These are phyloP conservation scores for Physaria fendleri DNA, from an alignment of 345 rosid species.

Conservation along the genomic window DNA sequence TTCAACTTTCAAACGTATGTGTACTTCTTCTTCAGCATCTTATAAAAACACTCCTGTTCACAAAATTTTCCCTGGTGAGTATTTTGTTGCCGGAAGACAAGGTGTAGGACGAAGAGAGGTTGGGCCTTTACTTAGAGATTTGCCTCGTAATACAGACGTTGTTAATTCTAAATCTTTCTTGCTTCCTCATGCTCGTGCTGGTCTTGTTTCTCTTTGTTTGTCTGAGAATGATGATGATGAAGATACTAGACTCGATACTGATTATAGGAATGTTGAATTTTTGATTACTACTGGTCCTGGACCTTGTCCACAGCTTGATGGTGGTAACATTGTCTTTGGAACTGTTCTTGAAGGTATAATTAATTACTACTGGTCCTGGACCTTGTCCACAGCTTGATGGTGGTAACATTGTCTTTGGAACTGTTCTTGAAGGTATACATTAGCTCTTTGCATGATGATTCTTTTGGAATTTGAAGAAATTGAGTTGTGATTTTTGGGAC, in stretches of 20 bases:
- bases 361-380: conserved; percentile 87
- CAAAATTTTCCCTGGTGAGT: conserved; percentile 74
- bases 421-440: conserved; percentile 65
- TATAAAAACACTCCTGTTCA: conserved; percentile 76
- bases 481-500: background rate
- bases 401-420: conserved; percentile 84
- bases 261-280: conserved; percentile 81
- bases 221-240: conserved; percentile 91
- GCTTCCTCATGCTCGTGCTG: conserved; percentile 53
- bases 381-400: conserved; percentile 74
- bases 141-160: conserved; percentile 61
- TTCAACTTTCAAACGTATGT: conserved; percentile 77
- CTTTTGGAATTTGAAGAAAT: background rate
- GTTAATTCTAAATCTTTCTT: conserved; percentile 61
- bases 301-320: conserved; percentile 73
- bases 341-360: no score
- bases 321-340: conserved; percentile 83
- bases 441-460: background rate
- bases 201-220: conserved; percentile 66
- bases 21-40: conserved; percentile 47
- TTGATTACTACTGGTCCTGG: conserved; percentile 89
- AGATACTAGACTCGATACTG: conserved; percentile 55
- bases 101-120: conserved; percentile 46
- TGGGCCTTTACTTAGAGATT: conserved; percentile 31
- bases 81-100: conserved; percentile 74